phyloP scores from a whole-genome alignment of 306 rosid species.

The Biancaea sappan region DNA sequence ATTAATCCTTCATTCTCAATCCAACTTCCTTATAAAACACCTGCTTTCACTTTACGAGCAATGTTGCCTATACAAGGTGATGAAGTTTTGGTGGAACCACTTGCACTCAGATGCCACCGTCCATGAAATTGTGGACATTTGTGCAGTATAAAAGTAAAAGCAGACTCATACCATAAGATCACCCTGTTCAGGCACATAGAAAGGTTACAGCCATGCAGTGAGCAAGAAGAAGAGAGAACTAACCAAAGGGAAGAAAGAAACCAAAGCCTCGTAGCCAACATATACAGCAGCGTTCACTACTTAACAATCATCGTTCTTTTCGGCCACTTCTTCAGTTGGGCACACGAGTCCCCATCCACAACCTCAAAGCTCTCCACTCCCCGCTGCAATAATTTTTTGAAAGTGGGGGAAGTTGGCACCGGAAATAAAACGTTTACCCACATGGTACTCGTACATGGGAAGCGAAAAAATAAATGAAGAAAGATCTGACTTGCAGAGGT shows the following conservation, averaged over 20 bases:
- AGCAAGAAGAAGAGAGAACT: neutral
- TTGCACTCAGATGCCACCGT: too few relatives aligned
- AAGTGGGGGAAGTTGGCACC: neutral
- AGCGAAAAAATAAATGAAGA: neutral
- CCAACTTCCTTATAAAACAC: too few relatives aligned
- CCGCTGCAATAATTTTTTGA: conserved; percentile 52
- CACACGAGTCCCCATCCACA: conserved; percentile 78
- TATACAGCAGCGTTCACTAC: conserved; percentile 81
- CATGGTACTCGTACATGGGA: neutral
- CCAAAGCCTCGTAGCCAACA: conserved; percentile 59
- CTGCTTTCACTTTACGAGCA: too few relatives aligned
- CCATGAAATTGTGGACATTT: too few relatives aligned
- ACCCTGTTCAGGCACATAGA: neutral
- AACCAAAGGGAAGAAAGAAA: conserved; percentile 28
- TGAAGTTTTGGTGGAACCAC: too few relatives aligned
- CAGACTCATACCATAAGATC: neutral
- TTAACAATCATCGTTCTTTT: conserved; percentile 67
- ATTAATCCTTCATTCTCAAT: too few relatives aligned
- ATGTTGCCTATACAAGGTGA: too few relatives aligned
- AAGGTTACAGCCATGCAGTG: neutral
- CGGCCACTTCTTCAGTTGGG: conserved; percentile 73
- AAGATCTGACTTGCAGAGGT: neutral
- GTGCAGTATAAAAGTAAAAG: too few relatives aligned
- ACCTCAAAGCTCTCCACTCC: conserved; percentile 55
- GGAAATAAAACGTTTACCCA: neutral